Evolutionary conservation across 2,329 filamentous ascomycete genomes (phyloP), one percentile per base, ranked within the genome.

Genomic region (Fusarium sp.): DNA sequence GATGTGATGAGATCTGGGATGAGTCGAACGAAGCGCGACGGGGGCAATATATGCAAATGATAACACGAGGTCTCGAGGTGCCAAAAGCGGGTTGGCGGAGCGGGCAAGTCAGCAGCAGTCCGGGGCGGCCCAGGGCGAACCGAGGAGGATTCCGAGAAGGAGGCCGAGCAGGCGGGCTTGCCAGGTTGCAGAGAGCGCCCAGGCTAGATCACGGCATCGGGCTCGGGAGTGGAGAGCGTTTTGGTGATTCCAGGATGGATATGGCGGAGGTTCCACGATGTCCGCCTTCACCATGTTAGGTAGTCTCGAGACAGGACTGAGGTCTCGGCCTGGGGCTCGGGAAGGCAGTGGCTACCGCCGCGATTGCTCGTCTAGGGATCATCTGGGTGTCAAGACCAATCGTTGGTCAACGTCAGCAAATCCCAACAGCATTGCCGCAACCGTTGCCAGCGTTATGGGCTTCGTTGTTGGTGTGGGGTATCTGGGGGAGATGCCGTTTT

Each of bases 401-500:
- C 31, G 31, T 34, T 11, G 31, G 11, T 34, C 34, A 50, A 56
- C 55, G 52, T 53, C 59, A 62, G 50, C 59, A 53, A 59, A 63
- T 53, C 48, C 61, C 56, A 62, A 46, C 43, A 43, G 16, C 7
- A 47, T 54, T 41, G 54, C 56, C 56, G 46, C 18, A 54, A n/a
- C 31, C 40, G 28, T 60, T 54, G 57, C 31, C 47, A 50, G 52
- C 66, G 62, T 71, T 69, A 75, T 70, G 58, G 61, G 59, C 60
- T 65, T 54, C 31, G 56, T 53, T 46, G 48, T 57, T 47, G 58
- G 62, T 75, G 73, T 75, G 73, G 73, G 72, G 73, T 70, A 54
- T 67, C 71, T 73, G 71, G 73, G 73, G 73, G 71, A 65, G 58
- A 63, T 70, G 55, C 71, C 68, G 44, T 66, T 76, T 76, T 71